Conservation (phyloP, 176 grass and related monocot species). For the Elaeis guineensis region DNA sequence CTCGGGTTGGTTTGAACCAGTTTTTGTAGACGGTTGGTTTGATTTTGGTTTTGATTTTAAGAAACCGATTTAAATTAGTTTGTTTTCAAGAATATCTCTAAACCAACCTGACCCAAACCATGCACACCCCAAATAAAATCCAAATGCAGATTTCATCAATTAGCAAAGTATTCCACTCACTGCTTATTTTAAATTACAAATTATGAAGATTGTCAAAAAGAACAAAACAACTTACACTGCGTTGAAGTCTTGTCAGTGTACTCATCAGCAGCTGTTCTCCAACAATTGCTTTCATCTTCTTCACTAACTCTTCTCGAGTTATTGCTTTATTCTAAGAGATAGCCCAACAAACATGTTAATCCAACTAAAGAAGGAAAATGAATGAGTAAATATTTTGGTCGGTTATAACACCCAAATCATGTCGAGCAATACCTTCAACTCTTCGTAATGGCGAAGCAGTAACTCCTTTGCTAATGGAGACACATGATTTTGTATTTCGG, state of each 20-base stretch:
- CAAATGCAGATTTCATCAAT: no score
- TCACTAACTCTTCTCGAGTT: slow-evolving; percentile 58
- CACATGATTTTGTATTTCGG: slow-evolving; percentile 45
- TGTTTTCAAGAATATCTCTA: no score
- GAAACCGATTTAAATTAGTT: no score
- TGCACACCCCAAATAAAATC: no score
- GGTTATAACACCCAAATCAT: background rate
- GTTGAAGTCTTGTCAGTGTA: slow-evolving; percentile 45
- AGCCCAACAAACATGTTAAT: slow-evolving; percentile 15
- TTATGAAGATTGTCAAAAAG: background rate
- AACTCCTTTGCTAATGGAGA: slow-evolving; percentile 53
- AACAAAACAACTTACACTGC: slow-evolving; percentile 50
- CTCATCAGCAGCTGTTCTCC: slow-evolving; percentile 57
- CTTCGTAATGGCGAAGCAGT: slow-evolving; percentile 60
- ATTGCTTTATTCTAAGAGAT: slow-evolving; percentile 46
- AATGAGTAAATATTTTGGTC: background rate
- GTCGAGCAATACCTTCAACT: slow-evolving; percentile 46
- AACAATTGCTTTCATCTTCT: slow-evolving; percentile 57
- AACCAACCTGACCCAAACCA: no score
- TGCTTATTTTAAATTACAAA: no score
- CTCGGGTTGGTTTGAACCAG: no score
- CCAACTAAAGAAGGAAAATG: background rate
- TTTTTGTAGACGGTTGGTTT: no score
- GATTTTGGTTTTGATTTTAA: no score
- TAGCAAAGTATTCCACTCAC: no score